These are phyloP conservation scores for Aspergillus sp. DNA, from an alignment of 2,329 filamentous ascomycete species.

Conservation along the genomic window DNA sequence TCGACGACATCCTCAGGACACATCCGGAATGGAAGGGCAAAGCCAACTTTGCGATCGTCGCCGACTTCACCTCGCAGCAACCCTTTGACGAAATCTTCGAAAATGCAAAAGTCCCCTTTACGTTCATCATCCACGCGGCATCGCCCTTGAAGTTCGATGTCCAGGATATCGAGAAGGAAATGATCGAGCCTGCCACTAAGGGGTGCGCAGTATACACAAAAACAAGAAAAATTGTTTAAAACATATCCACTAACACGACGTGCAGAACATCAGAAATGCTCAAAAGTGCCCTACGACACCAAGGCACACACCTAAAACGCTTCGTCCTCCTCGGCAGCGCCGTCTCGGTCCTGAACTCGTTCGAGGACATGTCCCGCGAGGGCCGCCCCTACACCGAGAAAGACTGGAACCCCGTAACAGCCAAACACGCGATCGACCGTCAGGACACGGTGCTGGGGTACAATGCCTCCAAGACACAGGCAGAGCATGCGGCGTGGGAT, in stretches of 20 bases:
- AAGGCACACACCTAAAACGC: constrained; percentile 13
- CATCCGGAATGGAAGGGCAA: no score
- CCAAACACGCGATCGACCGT: constrained; percentile 12
- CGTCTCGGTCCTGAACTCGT: constrained; percentile 29
- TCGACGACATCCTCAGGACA: no score
- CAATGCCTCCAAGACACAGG: no score
- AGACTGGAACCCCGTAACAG: constrained; percentile 19
- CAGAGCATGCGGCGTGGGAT: no score
- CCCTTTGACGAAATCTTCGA: no score
- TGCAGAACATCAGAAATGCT: constrained; percentile 19
- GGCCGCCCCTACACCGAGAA: constrained; percentile 26
- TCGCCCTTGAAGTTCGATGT: constrained; percentile 58
- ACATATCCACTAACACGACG: background rate
- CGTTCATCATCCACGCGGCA: constrained; percentile 30
- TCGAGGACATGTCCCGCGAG: constrained; percentile 17
- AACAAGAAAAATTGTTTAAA: no score
- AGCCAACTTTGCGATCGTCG: no score
- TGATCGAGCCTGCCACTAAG: constrained; percentile 57
- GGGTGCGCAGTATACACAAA: constrained; percentile 23
- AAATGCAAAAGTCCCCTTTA: no score
- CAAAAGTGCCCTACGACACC: constrained; percentile 9
- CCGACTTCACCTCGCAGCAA: no score
- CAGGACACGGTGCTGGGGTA: no score
- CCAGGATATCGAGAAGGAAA: constrained; percentile 38
- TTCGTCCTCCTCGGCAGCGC: constrained; percentile 40